Conservation (phyloP, 73 alveolate genomes). For the Tetrahymena thermophila region DNA sequence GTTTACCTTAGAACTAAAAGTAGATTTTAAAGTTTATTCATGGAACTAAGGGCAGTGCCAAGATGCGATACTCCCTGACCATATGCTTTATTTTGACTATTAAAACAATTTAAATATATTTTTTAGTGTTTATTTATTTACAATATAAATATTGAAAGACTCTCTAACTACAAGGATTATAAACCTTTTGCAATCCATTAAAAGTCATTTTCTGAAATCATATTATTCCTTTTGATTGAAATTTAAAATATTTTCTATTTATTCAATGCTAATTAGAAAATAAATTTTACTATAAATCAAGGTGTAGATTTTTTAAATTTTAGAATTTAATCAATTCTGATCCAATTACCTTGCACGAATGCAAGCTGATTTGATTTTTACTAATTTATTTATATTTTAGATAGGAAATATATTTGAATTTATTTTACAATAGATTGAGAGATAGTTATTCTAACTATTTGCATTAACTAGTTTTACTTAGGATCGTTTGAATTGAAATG, state of each 20-base stretch:
- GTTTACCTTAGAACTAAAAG: not conserved
- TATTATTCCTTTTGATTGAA: not conserved
- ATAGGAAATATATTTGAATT: not conserved
- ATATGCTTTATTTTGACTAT: not conserved
- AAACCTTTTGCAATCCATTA: not conserved
- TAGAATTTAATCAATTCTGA: not conserved
- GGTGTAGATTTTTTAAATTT: not conserved
- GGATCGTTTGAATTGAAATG: not conserved
- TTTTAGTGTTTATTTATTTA: not conserved
- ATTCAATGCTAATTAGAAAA: too few species aligned
- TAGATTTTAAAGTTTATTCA: not conserved
- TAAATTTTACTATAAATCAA: not conserved
- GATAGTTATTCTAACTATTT: not conserved
- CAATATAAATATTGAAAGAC: not conserved
- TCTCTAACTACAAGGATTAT: not conserved
- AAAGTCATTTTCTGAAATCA: not conserved
- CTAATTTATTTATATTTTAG: not conserved
- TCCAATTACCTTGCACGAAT: not conserved
- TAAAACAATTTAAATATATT: not conserved
- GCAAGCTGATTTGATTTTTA: not conserved
- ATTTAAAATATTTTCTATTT: not conserved
- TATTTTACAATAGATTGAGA: not conserved
- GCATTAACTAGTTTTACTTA: not conserved
- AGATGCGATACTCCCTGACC: not conserved
- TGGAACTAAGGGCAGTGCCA: not conserved